phyloP scores from a whole-genome alignment of 495 filamentous ascomycete genomes.

The Aspergillus sclerotioniger region DNA sequence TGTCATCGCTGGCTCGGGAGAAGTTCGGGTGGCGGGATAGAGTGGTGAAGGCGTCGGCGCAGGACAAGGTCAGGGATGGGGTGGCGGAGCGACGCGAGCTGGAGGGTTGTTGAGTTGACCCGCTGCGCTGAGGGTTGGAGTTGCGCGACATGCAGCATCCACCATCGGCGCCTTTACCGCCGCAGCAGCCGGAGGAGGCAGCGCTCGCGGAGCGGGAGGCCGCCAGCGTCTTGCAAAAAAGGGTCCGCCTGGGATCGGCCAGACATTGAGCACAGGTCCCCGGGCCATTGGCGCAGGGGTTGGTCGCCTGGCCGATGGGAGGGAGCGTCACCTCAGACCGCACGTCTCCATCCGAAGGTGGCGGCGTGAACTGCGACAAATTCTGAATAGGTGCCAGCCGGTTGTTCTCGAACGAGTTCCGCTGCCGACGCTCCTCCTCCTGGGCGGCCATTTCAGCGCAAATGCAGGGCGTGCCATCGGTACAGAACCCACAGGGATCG shows the following conservation, averaged over 20 bases:
- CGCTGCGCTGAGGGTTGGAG: conserved; percentile 2
- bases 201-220: conserved; percentile 55
- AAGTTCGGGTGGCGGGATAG: conserved; percentile 78
- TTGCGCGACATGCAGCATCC: conserved; percentile 50
- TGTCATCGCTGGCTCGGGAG: conserved; percentile 69
- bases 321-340: conserved; percentile 43
- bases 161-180: conserved; percentile 46
- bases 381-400: conserved; percentile 49
- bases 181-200: conserved; percentile 51
- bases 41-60: conserved; percentile 80
- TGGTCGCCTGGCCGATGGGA: conserved; percentile 43
- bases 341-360: conserved; percentile 66
- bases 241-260: conserved; percentile 71
- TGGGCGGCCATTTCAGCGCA: conserved; percentile 70
- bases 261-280: conserved; percentile 80
- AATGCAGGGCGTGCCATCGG: conserved; percentile 78
- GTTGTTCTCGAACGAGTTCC: conserved; percentile 39
- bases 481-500: conserved; percentile 86
- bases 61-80: conserved; percentile 51
- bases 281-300: conserved; percentile 66
- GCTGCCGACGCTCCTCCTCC: conserved; percentile 35
- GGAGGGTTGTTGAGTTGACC: conserved; percentile 1
- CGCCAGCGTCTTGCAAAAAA: conserved; percentile 84
- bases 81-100: conserved; percentile 19
- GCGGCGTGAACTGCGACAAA: conserved; percentile 63